Evolutionary conservation across 2,329 filamentous ascomycete species (phyloP).

Genomic region (Aureobasidium sp.): DNA sequence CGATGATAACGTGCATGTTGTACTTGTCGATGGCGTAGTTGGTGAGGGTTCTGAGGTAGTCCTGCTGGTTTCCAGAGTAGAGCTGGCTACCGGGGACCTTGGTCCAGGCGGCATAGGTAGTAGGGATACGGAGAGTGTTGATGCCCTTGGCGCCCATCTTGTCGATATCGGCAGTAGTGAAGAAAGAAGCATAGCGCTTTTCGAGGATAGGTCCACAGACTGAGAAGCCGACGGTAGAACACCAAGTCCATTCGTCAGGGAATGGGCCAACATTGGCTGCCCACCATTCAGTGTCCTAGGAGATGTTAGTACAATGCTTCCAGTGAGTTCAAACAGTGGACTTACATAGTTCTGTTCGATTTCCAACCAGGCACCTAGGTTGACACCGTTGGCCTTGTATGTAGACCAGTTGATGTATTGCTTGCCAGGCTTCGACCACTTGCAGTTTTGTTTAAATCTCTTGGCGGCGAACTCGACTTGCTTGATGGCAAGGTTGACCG

Average conservation of each 20-base stretch:
- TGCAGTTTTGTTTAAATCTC: constrained; percentile 21
- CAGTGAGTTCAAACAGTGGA: constrained; percentile 12
- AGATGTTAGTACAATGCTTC: constrained; percentile 16
- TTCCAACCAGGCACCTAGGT: constrained; percentile 28
- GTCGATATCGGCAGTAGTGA: constrained; percentile 26
- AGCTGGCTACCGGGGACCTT: constrained; percentile 26
- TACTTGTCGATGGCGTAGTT: constrained; percentile 30
- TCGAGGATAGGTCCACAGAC: constrained; percentile 25
- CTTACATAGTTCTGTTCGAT: constrained; percentile 19
- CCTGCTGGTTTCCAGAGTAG: constrained; percentile 27
- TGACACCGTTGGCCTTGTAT: constrained; percentile 19
- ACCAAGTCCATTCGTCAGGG: constrained; percentile 30
- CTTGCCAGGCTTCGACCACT: not conserved
- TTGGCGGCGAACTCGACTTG: constrained; percentile 16
- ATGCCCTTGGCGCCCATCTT: constrained; percentile 25
- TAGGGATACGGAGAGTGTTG: constrained; percentile 29
- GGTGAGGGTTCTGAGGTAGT: constrained; percentile 24
- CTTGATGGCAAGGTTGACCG: not conserved
- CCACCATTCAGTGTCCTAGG: not conserved
- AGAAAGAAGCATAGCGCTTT: constrained; percentile 24
- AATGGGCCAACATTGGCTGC: constrained; percentile 16
- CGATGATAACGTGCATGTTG: constrained; percentile 30
- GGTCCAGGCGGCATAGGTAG: constrained; percentile 31
- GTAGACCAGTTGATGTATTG: constrained; percentile 18
- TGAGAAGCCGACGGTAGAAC: constrained; percentile 24